Evolutionary conservation across 1,139 yeast genomes (phyloP), one percentile per base, ranked within the genome.

Genomic region (Candida sp.): DNA sequence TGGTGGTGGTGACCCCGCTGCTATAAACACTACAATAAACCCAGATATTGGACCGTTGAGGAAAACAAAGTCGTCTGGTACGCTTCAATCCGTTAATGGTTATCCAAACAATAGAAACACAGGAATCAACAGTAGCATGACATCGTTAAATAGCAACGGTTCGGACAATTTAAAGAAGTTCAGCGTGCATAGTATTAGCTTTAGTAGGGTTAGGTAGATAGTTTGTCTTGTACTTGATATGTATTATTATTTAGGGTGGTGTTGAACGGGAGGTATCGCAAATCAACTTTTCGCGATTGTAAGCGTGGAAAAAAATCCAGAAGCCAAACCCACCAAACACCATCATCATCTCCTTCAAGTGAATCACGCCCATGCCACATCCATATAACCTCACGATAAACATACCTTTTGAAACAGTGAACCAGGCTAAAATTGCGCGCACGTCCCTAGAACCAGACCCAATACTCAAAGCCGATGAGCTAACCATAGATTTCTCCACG

Each of bases 401-500:
- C 11, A 48, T 57, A 5, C 97, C 97, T 12, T 88, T 91, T 60
- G 81, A 80, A 56, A 73, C 75, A 5, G 63, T 62, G 2, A 63
- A 69, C 38, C 96, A 90, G 60, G 94, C 96, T 0, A 50, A 53
- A 4, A 84, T 89, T 3, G 94, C 96, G 0, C 61, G 69, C 42
- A 70, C 73, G 17, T 74, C 91, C 0, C 73, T 92, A 28, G 61
- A 72, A 1, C 96, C 96, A 0, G 98, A 91, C 63, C 96, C 97
- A 1, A 85, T 88, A 31, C 73, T 91, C 54, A 86, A 84, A 63
- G 85, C 86, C 0, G 76, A 81, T 48, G 90, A 84, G 58, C 68
- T 86, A 44, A 66, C 67, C n/a, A 83, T 83, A 2, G 61, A 62
- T 0, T 85, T 78, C 57, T 42, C 63, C 3, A 61, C 68, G 1